Base-by-base conservation (phyloP, 2,329 filamentous ascomycete species). In the Pyrenophora teres region DNA sequence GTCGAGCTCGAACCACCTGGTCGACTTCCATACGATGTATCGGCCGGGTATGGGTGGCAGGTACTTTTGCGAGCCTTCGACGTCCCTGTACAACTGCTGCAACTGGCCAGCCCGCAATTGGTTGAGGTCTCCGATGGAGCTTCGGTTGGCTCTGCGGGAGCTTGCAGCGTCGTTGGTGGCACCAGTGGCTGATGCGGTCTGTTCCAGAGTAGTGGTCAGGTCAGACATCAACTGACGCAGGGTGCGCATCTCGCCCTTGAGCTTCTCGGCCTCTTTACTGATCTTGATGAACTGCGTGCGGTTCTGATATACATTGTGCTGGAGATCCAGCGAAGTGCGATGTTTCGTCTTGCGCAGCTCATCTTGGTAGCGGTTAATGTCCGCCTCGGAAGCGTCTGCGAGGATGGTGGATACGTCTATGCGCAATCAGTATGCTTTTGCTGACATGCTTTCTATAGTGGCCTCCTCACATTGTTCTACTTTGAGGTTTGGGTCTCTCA, bases 241-340 rank as follows among this genome's bases (percentile, higher is more conserved):
- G 6, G 90, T 90, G 45, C 90, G 85, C 94, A 99, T 97, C 74
- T 99, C 94, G 48, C 86, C 85, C 76, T 97, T 97, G 51, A 99
- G 84, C 77, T 96, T 97, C 76, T 99, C 94, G 2, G 95, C 94
- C 77, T 99, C 94, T 76, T 97, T 97, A 72, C 92, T 97, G 74
- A 99, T 97, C 75, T 96, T 96, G 80, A 99, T 97, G 70, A 99
- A 99, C 68, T 97, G 94, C 0, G 91, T 96, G 41, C 94, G 87
- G 74, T 99, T 99, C 74, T 97, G 92, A 75, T 96, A 93, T 43
- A 99, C 89, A 75, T 92, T 97, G 69, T 95, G 90, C 74, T 97
- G 93, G 18, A 99, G 80, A 64, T 97, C 92, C 41, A 86, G 82
- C 4, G 88, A 87, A 7, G 91, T 92, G 49, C 89, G 85, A 60